These are phyloP conservation scores for Epichloe bromicola DNA, from an alignment of 2,329 filamentous ascomycete species.

Conservation along the genomic window DNA sequence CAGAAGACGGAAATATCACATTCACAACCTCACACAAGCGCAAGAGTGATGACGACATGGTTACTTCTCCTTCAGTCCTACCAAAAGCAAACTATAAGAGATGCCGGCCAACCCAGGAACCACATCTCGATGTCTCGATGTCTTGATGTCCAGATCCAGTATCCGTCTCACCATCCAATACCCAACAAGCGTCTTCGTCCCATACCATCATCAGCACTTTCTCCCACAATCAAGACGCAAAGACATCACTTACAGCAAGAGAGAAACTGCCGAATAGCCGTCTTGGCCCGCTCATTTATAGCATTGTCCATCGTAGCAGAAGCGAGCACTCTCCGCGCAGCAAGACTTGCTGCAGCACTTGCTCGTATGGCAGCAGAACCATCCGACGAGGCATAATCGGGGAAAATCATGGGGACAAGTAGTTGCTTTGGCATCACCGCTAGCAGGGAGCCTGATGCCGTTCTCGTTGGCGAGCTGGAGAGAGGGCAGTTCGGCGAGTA, in stretches of 20 bases:
- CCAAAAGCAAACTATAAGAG: no score
- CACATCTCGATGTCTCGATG: background rate
- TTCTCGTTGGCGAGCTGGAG: slow-evolving; percentile 3
- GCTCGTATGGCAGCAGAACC: slow-evolving; percentile 6
- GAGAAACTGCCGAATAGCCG: background rate
- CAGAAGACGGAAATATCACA: no score
- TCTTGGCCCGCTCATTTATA: background rate
- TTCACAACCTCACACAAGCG: no score
- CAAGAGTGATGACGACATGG: no score
- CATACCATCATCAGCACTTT: background rate
- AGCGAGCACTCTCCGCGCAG: slow-evolving; percentile 3
- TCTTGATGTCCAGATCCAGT: background rate
- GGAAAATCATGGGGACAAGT: slow-evolving; percentile 4
- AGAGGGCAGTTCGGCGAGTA: background rate
- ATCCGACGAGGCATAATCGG: slow-evolving; percentile 3
- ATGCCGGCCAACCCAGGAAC: background rate
- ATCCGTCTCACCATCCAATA: background rate
- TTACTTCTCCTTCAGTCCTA: no score
- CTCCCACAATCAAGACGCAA: background rate
- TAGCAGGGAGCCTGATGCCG: background rate
- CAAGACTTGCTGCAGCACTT: slow-evolving; percentile 7
- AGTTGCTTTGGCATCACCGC: background rate
- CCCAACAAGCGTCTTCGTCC: background rate
- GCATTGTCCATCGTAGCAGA: slow-evolving; percentile 7
- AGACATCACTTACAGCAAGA: background rate